A percentile compares a stretch with the other conserved stretches of the same genome.
These are phyloP conservation scores for Podaxis sp. DNA, from an alignment of 768 basidiomycete species.

Conservation along the genomic window DNA sequence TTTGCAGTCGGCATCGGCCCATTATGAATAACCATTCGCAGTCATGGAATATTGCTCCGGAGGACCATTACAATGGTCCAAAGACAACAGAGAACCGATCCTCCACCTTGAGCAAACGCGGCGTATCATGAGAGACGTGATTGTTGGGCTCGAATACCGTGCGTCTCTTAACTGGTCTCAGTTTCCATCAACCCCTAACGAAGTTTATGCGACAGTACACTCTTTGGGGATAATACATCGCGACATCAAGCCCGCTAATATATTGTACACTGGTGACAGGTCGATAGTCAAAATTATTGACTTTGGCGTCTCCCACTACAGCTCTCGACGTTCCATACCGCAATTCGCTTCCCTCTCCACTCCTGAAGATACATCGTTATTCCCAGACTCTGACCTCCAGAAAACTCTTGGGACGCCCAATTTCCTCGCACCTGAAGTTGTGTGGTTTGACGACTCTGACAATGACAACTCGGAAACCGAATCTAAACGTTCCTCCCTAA, in stretches of 20 bases:
- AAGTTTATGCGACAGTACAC: slow-evolving; percentile 26
- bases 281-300: slow-evolving; percentile 84
- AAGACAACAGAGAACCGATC: slow-evolving; percentile 25
- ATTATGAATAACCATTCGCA: slow-evolving; percentile 11
- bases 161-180: slow-evolving; percentile 17
- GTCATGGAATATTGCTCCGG: slow-evolving; percentile 40
- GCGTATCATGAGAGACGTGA: slow-evolving; percentile 36
- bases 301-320: slow-evolving; percentile 58
- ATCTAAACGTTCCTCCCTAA: slow-evolving; percentile 12
- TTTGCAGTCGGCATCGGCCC: neutral
- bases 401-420: slow-evolving; percentile 38
- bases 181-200: neutral
- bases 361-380: slow-evolving; percentile 27
- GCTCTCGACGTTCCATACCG: slow-evolving; percentile 6
- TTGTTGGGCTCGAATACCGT: slow-evolving; percentile 42
- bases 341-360: slow-evolving; percentile 8
- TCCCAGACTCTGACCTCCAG: slow-evolving; percentile 32
- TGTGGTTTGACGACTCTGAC: slow-evolving; percentile 34
- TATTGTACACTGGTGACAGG: slow-evolving; percentile 52
- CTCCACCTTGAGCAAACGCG: slow-evolving; percentile 32
- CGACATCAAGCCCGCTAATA: slow-evolving; percentile 88
- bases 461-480: slow-evolving; percentile 15
- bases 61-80: slow-evolving; percentile 36
- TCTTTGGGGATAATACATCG: slow-evolving; percentile 70
- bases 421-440: slow-evolving; percentile 41